Percentiles rank a stretch among this genome's conserved stretches.
phyloP scores from a whole-genome alignment of 2,329 filamentous ascomycete genomes.

The Scorias spongiosa region DNA sequence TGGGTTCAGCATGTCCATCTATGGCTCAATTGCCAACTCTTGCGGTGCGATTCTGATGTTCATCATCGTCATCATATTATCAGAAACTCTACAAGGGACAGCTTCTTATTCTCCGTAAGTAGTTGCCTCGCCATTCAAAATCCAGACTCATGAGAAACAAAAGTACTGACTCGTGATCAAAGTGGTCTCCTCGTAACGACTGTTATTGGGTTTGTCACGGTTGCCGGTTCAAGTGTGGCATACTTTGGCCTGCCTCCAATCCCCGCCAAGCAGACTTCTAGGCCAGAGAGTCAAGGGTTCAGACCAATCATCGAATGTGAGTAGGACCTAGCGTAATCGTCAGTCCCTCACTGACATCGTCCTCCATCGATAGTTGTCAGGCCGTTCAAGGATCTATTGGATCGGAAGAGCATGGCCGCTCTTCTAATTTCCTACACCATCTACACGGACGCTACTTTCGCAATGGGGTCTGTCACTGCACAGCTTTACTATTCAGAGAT shows the following conservation, averaged over 20 bases:
- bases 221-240: no score
- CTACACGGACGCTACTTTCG: constrained; percentile 4
- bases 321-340: no score
- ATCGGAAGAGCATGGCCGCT: constrained; percentile 3
- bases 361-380: constrained; percentile 1
- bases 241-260: no score
- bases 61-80: constrained; percentile 4
- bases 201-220: no score
- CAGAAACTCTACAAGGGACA: constrained; percentile 2
- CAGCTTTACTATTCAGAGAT: constrained; percentile 4
- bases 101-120: constrained; percentile 1
- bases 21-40: constrained; percentile 4
- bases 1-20: constrained; percentile 4
- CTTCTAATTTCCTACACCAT: constrained; percentile 4
- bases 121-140: background rate
- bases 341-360: no score
- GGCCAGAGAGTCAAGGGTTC: no score
- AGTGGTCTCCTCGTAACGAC: no score
- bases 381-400: constrained; percentile 2
- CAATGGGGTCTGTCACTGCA: constrained; percentile 2
- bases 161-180: no score
- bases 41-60: constrained; percentile 4
- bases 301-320: no score
- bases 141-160: no score
- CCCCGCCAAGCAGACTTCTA: no score